Conservation (phyloP, 148 eudicot species). For the Salicornia ramosissima region DNA sequence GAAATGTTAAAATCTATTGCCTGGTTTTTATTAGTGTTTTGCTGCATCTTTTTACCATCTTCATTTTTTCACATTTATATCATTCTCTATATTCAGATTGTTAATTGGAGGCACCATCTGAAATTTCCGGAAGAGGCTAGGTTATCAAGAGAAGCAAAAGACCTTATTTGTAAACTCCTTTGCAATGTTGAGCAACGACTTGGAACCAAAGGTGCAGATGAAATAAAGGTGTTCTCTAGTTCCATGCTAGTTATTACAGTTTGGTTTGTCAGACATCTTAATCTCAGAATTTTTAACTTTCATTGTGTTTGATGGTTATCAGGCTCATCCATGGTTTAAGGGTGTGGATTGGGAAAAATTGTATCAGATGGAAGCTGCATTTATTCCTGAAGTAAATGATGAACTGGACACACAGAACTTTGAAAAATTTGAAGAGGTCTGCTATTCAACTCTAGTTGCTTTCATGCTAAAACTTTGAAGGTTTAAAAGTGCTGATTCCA, state of each 20-base stretch:
- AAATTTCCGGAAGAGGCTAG: slow-evolving; percentile 98
- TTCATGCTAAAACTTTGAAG: background rate
- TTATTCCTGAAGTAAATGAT: slow-evolving; percentile 95
- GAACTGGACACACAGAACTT: slow-evolving; percentile 98
- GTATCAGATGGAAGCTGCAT: slow-evolving; percentile 92
- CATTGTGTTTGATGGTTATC: slow-evolving; percentile 11
- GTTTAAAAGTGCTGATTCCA: slow-evolving; percentile 4
- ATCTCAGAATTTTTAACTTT: slow-evolving; percentile 9
- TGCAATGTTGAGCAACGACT: slow-evolving; percentile 91
- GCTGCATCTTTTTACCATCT: background rate
- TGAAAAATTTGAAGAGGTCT: slow-evolving; percentile 95
- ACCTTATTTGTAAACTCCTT: slow-evolving; percentile 80
- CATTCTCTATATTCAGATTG: slow-evolving; percentile 52
- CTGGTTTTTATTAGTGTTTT: background rate
- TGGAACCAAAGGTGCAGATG: slow-evolving; percentile 91
- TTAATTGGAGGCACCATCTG: slow-evolving; percentile 93
- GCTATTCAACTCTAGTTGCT: slow-evolving; percentile 4
- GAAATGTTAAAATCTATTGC: background rate
- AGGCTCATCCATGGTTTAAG: slow-evolving; percentile 97
- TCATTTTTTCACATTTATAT: background rate
- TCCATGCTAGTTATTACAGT: background rate
- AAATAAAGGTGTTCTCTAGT: slow-evolving; percentile 66
- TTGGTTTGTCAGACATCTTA: background rate
- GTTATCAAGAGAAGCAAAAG: slow-evolving; percentile 93
- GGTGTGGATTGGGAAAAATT: slow-evolving; percentile 78